These are phyloP conservation scores for Quercus wislizeni DNA, from an alignment of 306 rosid species.

Conservation along the genomic window DNA sequence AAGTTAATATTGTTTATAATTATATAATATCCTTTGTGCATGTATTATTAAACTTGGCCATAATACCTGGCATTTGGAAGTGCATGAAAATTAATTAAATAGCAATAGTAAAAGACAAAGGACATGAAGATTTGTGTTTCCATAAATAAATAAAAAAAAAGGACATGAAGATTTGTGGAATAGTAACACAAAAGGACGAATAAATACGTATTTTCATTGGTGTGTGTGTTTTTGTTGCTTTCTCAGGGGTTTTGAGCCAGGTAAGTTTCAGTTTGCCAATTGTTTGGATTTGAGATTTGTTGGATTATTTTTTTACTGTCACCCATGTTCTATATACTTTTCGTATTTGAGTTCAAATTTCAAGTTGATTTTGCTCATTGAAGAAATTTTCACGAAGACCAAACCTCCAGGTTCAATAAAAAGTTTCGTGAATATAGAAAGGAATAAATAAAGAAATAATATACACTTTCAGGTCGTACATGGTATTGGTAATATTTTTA, in stretches of 20 bases:
- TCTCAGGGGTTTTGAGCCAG: slow-evolving; percentile 16
- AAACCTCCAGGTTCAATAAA: background rate
- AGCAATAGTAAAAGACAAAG: slow-evolving; percentile 16
- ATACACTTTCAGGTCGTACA: background rate
- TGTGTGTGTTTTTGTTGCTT: slow-evolving; percentile 27
- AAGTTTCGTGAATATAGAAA: slow-evolving; percentile 1
- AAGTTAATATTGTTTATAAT: background rate
- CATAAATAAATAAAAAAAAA: background rate
- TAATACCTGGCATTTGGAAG: slow-evolving; percentile 41
- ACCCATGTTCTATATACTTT: background rate
- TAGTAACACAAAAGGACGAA: slow-evolving; percentile 23
- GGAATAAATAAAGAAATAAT: background rate
- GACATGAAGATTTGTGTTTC: background rate
- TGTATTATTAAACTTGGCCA: slow-evolving; percentile 31
- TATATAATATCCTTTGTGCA: background rate
- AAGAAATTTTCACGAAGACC: slow-evolving; percentile 12
- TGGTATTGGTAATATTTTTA: background rate
- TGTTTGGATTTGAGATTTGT: background rate
- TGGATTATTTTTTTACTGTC: background rate
- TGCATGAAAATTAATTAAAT: slow-evolving; percentile 33
- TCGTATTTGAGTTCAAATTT: background rate
- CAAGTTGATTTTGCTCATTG: background rate
- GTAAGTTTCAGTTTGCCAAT: background rate
- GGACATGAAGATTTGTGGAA: slow-evolving; percentile 28
- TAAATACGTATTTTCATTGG: slow-evolving; percentile 1